Conservation (phyloP, 1,139 yeast genomes). For the Nakaseomyces kungkrabaensis region DNA sequence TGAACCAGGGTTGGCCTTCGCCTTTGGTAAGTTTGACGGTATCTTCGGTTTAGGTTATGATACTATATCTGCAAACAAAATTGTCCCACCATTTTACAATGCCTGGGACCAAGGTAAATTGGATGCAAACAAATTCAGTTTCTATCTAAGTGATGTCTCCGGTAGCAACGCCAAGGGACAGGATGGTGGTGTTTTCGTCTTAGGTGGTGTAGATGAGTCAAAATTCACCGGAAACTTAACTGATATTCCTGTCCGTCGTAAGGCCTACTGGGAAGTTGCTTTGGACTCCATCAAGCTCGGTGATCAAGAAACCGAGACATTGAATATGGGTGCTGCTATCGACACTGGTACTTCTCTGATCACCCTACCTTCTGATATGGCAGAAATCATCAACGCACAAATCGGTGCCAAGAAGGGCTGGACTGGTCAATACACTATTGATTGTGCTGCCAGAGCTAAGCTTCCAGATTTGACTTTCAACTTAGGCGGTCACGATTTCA, state of each 20-base stretch:
- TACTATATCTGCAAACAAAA: conserved; percentile 74
- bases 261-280: conserved; percentile 98
- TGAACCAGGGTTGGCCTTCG: conserved; percentile 96
- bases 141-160: conserved; percentile 73
- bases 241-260: conserved; percentile 95
- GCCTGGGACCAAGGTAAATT: conserved; percentile 74
- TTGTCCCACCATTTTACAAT: conserved; percentile 89
- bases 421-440: conserved; percentile 94
- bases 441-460: conserved; percentile 70
- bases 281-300: conserved; percentile 87
- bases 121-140: conserved; percentile 78
- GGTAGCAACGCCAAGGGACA: conserved; percentile 29
- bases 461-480: conserved; percentile 88
- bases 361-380: conserved; percentile 87
- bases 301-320: conserved; percentile 66
- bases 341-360: conserved; percentile 97
- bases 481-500: conserved; percentile 83
- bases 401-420: conserved; percentile 95
- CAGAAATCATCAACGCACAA: conserved; percentile 87
- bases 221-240: conserved; percentile 73
- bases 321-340: conserved; percentile 91
- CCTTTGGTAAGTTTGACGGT: conserved; percentile 97
- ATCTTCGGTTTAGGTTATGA: conserved; percentile 90
- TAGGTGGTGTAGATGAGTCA: conserved; percentile 82
- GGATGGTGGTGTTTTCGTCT: conserved; percentile 84